Conservation (phyloP, 352 stramenopile species). For the Halophytophthora batemanensis region DNA sequence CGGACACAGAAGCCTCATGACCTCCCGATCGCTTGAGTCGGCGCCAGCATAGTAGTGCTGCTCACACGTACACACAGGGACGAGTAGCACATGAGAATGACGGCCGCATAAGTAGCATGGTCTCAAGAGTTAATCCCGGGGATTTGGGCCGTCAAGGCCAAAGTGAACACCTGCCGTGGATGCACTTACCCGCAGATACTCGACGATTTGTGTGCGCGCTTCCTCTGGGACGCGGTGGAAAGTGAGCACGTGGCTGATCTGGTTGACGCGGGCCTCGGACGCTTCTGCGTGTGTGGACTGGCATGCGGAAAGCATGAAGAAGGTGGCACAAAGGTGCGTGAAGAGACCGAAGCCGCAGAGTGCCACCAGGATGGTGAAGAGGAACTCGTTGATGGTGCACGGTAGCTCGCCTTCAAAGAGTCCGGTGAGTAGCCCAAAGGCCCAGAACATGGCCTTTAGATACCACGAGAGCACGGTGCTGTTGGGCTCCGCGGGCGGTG, state of each 20-base stretch:
- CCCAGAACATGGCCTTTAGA: constrained; percentile 52
- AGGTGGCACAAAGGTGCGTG: constrained; percentile 53
- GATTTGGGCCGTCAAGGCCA: background rate
- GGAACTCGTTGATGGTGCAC: constrained; percentile 31
- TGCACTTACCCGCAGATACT: constrained; percentile 39
- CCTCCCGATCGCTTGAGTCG: constrained; percentile 70
- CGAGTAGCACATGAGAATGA: constrained; percentile 1
- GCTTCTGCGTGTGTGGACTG: constrained; percentile 42
- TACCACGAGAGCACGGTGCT: constrained; percentile 25
- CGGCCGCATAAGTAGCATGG: background rate
- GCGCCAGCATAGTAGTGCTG: constrained; percentile 66
- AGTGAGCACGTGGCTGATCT: constrained; percentile 51
- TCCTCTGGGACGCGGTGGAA: constrained; percentile 46
- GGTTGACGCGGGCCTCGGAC: constrained; percentile 47
- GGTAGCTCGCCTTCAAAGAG: constrained; percentile 53
- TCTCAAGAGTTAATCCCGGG: too few relatives aligned
- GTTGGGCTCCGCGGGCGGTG: constrained; percentile 4
- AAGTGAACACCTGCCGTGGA: background rate
- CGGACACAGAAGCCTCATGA: constrained; percentile 60
- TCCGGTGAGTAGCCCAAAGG: constrained; percentile 45
- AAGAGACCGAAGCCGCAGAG: constrained; percentile 55
- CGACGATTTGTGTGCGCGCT: constrained; percentile 35
- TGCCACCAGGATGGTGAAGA: constrained; percentile 54
- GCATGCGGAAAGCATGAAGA: constrained; percentile 72
- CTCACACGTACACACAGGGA: constrained; percentile 1